A percentile compares a stretch with the other conserved stretches of the same genome.
These are phyloP conservation scores for Lecanosticta acicola DNA, from an alignment of 2,329 filamentous ascomycete species.

Conservation along the genomic window DNA sequence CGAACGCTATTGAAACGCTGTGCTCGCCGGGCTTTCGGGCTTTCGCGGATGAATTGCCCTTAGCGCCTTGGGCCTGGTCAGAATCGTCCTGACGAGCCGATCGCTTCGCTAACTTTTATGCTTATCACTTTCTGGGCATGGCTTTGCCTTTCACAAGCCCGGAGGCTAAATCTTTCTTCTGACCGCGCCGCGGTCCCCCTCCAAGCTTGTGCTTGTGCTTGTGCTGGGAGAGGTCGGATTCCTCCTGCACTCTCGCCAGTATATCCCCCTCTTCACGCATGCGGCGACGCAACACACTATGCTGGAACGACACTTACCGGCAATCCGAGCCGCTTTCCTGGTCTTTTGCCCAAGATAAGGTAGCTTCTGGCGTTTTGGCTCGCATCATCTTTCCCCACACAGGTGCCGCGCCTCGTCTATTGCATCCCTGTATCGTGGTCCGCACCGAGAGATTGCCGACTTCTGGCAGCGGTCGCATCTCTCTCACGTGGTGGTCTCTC, in stretches of 20 bases:
- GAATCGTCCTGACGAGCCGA: neutral
- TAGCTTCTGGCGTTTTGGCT: neutral
- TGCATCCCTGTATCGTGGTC: neutral
- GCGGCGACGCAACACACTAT: no score
- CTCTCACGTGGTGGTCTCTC: no score
- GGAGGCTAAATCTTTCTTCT: neutral
- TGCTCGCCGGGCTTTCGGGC: neutral
- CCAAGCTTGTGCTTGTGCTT: neutral
- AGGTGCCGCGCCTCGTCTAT: conserved; percentile 1
- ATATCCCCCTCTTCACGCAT: no score
- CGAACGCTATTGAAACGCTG: conserved; percentile 4
- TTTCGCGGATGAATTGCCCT: neutral
- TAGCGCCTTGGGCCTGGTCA: neutral
- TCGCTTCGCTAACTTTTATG: conserved; percentile 1
- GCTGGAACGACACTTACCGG: no score
- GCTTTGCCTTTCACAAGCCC: neutral
- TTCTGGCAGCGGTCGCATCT: neutral
- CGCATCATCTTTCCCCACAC: conserved; percentile 4
- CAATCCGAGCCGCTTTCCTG: no score
- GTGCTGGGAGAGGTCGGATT: no score
- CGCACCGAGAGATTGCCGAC: neutral
- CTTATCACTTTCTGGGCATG: neutral
- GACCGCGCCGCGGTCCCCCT: neutral
- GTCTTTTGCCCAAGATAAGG: no score
- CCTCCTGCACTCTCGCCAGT: no score